Evolutionary conservation across 2,329 filamentous ascomycete species (phyloP), one percentile per base, ranked within the genome.

Genomic region (Talaromyces atroroseus): DNA sequence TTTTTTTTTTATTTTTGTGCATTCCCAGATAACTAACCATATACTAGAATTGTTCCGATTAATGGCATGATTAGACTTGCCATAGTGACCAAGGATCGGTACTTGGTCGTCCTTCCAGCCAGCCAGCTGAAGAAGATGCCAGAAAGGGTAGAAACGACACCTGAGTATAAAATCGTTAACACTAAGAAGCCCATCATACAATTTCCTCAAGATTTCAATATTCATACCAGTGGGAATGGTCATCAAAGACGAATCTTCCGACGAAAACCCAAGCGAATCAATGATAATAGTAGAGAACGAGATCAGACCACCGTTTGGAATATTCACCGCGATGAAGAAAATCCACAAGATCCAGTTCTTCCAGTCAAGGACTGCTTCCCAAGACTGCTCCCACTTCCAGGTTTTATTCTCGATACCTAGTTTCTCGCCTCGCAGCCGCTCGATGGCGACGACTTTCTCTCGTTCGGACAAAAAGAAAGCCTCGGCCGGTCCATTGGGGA

Each of bases 401-500:
- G 69, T 69, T 61, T 72, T 74, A 65, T 82, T 82, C 70, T 82
- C 77, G n/a, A 83, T 73, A 29, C 81, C 80, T 0, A 80, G 82
- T 68, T 82, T 78, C 66, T 83, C 83, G 32, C 74, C 70, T 4
- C 80, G 75, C 4, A 83, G 78, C 1, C 81, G 76, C 66, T 82
- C 80, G 2, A 83, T 70, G 76, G 82, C 80, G 26, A 84, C 73
- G 26, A 71, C 72, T 72, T 86, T 86, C 60, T 85, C 82, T 51
- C 80, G 75, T 61, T 87, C 83, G 2, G 72, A 76, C 63, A 83
- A 86, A 67, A 83, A 87, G 66, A 84, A 83, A 16, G 85, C 85
- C 4, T 81, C 76, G 81, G 87, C 85, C 0, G 84, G 85, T 24
- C 77, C 82, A 65, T 88, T 85, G 1, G 83, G 83, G 71, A 86